Base-by-base conservation (phyloP, 768 basidiomycete genomes). In the Tylopilus intermedius region DNA sequence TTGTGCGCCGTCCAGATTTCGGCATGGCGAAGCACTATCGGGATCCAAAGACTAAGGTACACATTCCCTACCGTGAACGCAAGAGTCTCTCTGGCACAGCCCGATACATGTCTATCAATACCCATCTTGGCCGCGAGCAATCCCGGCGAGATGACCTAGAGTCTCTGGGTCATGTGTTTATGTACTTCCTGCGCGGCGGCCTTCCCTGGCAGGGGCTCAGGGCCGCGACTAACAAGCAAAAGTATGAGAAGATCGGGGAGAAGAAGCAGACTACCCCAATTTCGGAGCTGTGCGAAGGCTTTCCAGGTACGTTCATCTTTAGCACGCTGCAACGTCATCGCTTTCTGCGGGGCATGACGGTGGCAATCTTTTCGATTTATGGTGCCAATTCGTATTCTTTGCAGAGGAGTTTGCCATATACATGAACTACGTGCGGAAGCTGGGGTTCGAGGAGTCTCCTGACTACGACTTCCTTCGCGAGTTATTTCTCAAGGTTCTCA, bases 21-120 rank as follows among this genome's bases (percentile, higher is more conserved):
- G 95, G 95, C 56, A 98, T 98, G 96, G 95, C 95, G 47, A 99
- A 99, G 72, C 94, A 97, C 71, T 98, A 97, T 69, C 85, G 96
- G 51, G 96, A 99, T 71, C 95, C 95, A 0, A 97, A 95, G 74
- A 93, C 92, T 15, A 96, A 93, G 68, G 83, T 90, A 52, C 95
- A 99, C 71, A 99, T 99, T 56, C 95, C 96, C n/a, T 99, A 99
- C 72, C 84, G 96, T 60, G 95, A 99, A 69, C 84, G 96, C 63
- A 99, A 98, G 77, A 93, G 90, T 50, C 74, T 98, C 45, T 93
- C 90, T 14, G 95, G 95, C 13, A 98, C 95, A 32, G 95, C 96
- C 47, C 85, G 95, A 40, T 99, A 99, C 76, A 99, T 99, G 95
- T 92, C 89, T 45, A 99, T 98, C 79, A 99, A 99, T 68, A 99